These are phyloP conservation scores for Leccinum variabile DNA, from an alignment of 1,284 basidiomycete species.

Conservation along the genomic window DNA sequence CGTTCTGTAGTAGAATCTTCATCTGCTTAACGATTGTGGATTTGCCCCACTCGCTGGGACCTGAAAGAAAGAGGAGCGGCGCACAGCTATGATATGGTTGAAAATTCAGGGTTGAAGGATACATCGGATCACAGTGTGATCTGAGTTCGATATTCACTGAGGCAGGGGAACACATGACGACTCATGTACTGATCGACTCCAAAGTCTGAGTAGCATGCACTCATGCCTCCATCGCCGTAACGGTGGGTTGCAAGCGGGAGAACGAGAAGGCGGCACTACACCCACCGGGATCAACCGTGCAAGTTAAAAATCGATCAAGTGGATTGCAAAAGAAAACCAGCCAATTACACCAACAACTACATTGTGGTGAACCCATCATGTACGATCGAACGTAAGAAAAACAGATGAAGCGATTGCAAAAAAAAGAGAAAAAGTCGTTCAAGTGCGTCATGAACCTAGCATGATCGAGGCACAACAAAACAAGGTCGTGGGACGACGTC, in stretches of 20 bases:
- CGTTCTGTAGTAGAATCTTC: too few species aligned
- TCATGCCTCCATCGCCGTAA: too few species aligned
- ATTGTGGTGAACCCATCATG: constrained; percentile 15
- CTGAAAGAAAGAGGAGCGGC: too few species aligned
- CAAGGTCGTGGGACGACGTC: neutral
- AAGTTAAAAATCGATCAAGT: constrained; percentile 4
- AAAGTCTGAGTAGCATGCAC: too few species aligned
- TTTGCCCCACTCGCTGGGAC: too few species aligned
- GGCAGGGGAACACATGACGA: too few species aligned
- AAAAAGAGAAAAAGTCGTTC: constrained; percentile 13
- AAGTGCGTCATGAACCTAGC: constrained; percentile 31
- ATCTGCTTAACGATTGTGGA: too few species aligned
- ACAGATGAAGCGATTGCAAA: constrained; percentile 18
- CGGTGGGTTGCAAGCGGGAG: too few species aligned
- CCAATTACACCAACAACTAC: constrained; percentile 29
- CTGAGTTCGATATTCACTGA: neutral
- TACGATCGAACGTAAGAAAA: neutral
- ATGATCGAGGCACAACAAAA: constrained; percentile 17
- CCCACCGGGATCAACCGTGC: too few species aligned
- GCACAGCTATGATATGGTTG: neutral
- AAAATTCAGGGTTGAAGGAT: neutral
- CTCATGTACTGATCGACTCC: too few species aligned
- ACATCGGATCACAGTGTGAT: neutral
- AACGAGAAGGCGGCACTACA: too few species aligned
- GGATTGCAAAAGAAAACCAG: constrained; percentile 19